These are phyloP conservation scores for Xylariaceae sp. DNA, from an alignment of 2,329 filamentous ascomycete species.

Conservation along the genomic window DNA sequence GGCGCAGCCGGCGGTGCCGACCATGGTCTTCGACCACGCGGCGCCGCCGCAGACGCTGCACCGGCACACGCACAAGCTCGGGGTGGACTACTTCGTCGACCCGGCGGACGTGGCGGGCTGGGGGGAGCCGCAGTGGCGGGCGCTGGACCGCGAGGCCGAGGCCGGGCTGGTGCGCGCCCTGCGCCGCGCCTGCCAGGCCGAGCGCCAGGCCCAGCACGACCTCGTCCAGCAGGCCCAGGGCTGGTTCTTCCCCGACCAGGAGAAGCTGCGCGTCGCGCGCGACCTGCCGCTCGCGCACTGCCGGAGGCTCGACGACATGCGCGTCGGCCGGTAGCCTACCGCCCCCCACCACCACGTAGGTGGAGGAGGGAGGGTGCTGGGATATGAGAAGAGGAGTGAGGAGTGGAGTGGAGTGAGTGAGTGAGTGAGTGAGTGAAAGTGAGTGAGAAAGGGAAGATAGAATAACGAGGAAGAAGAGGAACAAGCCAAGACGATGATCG, in stretches of 20 bases:
- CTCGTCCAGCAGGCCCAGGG: slow-evolving; percentile 73
- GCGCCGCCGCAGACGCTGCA: slow-evolving; percentile 64
- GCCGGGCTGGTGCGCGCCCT: slow-evolving; percentile 61
- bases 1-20: slow-evolving; percentile 50
- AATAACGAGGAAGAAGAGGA: too few relatives aligned
- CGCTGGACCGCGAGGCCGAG: slow-evolving; percentile 74
- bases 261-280: slow-evolving; percentile 66
- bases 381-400: too few relatives aligned
- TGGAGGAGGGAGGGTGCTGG: too few relatives aligned
- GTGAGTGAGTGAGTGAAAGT: too few relatives aligned
- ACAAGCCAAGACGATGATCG: too few relatives aligned
- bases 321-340: slow-evolving; percentile 25
- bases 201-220: slow-evolving; percentile 57
- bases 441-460: too few relatives aligned
- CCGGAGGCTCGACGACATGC: slow-evolving; percentile 39
- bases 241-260: slow-evolving; percentile 77
- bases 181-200: slow-evolving; percentile 64
- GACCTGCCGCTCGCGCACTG: slow-evolving; percentile 46
- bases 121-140: slow-evolving; percentile 58
- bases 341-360: too few relatives aligned
- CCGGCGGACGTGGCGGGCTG: slow-evolving; percentile 68
- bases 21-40: slow-evolving; percentile 68
- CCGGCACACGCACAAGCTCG: slow-evolving; percentile 62
- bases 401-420: too few relatives aligned
- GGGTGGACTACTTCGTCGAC: slow-evolving; percentile 79